Base-by-base conservation (phyloP, 202 grass and related monocot species). In the Musa balbisiana region DNA sequence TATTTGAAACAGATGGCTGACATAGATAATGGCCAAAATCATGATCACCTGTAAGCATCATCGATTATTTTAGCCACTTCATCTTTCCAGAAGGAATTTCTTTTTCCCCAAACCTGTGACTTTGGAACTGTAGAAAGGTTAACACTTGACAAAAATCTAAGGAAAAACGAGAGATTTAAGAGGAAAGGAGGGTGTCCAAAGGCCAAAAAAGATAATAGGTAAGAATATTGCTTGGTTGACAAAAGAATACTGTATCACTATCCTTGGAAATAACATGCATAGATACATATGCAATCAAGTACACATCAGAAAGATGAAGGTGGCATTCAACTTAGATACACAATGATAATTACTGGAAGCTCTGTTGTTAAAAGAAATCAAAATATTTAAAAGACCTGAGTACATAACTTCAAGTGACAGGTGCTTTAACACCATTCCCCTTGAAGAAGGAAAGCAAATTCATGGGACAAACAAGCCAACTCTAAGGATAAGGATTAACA, bases 11-110 rank as follows among this genome's bases (percentile, higher is more conserved):
- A 71, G 22, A 50, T 16, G 10, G 9, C 33, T 43, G 78, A 83
- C 67, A 72, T 17, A 87, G 11, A 24, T 0, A 71, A 9, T 68
- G 65, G 84, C 51, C 16, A 76, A 65, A 85, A 17, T 62, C 72
- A 24, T 15, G 63, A 81, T 81, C 43, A 94, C 95, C 95, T 86
- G 82, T 92, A 99, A 24, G 87, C 94, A 78, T 99, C 95, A 83
- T 92, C 91, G 60, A 99, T 88, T 74, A 99, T 88, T 89, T 92
- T 99, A 83, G 87, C 95, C 72, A 99, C 89, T 24, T 56, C 80
- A 68, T 95, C 91, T 62, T 87, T 95, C 52, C 83, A 82, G 11
- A 90, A 17, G 64, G 78, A 56, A 82, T 52, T 88, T 92, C 80
- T 99, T 80, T 83, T 99, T 85, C 87, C 91, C 91, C 87, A 95